phyloP scores from a whole-genome alignment of 352 stramenopile species.

The Phytophthora quininea region DNA sequence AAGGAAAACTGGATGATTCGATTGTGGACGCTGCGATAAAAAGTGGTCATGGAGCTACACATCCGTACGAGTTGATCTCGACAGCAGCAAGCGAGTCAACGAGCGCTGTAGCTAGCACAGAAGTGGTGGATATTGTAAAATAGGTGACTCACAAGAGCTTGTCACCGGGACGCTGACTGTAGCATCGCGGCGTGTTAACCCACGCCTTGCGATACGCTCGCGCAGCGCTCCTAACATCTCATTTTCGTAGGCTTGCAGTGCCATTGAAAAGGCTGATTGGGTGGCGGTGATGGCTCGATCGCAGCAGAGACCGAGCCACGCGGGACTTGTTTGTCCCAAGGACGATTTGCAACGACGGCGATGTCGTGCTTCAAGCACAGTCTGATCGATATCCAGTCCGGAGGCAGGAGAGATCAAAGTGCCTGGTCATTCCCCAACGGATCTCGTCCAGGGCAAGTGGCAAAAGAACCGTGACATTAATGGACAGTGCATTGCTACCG shows the following conservation, averaged over 20 bases:
- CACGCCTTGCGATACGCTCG: neutral
- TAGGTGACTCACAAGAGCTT: no score
- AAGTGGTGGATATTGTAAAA: no score
- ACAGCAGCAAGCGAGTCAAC: no score
- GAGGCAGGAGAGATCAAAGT: neutral
- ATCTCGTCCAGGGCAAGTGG: conserved; percentile 8
- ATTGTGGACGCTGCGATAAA: no score
- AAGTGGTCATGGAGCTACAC: no score
- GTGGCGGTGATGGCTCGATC: neutral
- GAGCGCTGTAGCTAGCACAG: no score
- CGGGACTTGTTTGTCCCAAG: neutral
- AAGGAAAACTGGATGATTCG: no score
- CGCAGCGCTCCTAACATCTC: neutral
- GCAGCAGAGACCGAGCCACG: neutral
- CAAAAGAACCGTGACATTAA: neutral
- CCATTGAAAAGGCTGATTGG: neutral
- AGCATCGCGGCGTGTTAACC: neutral
- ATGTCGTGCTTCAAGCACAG: conserved; percentile 6
- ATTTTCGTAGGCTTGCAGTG: neutral
- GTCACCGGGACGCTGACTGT: no score
- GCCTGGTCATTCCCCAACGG: conserved; percentile 19
- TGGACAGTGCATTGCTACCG: conserved; percentile 13
- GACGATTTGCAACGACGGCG: neutral
- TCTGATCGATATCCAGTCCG: conserved; percentile 20
- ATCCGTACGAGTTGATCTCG: no score